Percentiles rank a stretch among this genome's conserved stretches.
These are phyloP conservation scores for Dictyostelium purpureum DNA, from an alignment of 78 protist species.

Conservation along the genomic window DNA sequence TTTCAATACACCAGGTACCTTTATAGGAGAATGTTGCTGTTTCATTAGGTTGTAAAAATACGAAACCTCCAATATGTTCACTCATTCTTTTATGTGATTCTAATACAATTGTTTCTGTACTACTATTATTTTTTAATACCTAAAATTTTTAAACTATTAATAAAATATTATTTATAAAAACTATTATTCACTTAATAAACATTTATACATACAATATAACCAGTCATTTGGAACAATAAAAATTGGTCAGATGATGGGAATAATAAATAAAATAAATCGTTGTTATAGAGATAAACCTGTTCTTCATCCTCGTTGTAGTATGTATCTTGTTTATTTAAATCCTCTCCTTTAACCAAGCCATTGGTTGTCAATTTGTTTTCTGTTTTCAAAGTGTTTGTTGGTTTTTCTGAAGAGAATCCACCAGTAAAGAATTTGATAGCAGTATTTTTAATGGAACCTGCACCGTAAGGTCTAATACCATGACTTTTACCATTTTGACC, in stretches of 20 bases:
- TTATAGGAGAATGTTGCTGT: slow-evolving; percentile 47
- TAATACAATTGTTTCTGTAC: background rate
- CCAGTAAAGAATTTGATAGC: slow-evolving; percentile 59
- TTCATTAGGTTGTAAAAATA: slow-evolving; percentile 2
- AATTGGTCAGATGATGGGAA: slow-evolving; percentile 65
- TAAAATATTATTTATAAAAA: background rate
- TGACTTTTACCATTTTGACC: slow-evolving; percentile 57
- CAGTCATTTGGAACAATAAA: slow-evolving; percentile 23
- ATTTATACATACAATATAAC: slow-evolving; percentile 28
- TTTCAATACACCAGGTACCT: slow-evolving; percentile 50
- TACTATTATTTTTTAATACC: slow-evolving; percentile 30
- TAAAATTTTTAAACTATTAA: background rate
- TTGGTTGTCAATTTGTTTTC: slow-evolving; percentile 5
- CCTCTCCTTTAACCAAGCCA: slow-evolving; percentile 38
- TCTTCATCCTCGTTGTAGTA: slow-evolving; percentile 20
- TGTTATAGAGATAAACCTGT: background rate
- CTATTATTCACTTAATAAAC: background rate
- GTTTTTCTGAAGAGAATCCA: slow-evolving; percentile 37
- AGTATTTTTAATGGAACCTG: slow-evolving; percentile 47
- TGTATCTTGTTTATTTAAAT: slow-evolving; percentile 32
- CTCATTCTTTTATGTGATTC: slow-evolving; percentile 67
- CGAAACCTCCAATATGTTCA: slow-evolving; percentile 28
- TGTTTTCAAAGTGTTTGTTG: background rate
- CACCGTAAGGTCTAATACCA: slow-evolving; percentile 62
- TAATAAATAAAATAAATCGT: slow-evolving; percentile 15